Evolutionary conservation across 192 early-diverging fungal species (phyloP).

Genomic region (Diversispora epigaea): DNA sequence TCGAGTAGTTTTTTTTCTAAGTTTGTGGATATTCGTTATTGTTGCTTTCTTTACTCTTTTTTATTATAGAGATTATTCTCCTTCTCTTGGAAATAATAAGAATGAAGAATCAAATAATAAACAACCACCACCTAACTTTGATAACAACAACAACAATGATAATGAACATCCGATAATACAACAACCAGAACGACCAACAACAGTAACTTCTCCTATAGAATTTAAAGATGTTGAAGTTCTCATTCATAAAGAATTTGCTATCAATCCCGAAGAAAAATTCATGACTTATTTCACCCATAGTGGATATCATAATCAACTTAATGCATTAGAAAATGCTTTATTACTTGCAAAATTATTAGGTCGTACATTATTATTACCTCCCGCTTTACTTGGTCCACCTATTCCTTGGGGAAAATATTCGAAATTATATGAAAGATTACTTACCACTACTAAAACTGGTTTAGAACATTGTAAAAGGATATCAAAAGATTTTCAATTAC

Average conservation of each 20-base stretch:
- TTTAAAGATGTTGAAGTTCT: slow-evolving; percentile 1
- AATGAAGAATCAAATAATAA: no score
- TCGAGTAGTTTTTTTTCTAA: no score
- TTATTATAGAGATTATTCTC: no score
- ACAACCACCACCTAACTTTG: no score
- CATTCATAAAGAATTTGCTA: not conserved
- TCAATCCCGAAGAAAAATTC: slow-evolving; percentile 44
- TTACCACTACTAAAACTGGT: slow-evolving; percentile 54
- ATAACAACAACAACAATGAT: no score
- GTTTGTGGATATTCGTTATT: no score
- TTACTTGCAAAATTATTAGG: slow-evolving; percentile 55
- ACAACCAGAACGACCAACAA: no score
- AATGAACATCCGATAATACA: no score
- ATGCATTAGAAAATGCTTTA: slow-evolving; percentile 55
- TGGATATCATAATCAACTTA: slow-evolving; percentile 59
- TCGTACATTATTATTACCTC: slow-evolving; percentile 53
- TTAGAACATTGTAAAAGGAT: slow-evolving; percentile 50
- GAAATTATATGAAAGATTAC: slow-evolving; percentile 50
- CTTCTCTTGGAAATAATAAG: no score
- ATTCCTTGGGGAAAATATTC: slow-evolving; percentile 52
- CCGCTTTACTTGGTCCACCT: slow-evolving; percentile 51
- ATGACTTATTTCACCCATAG: slow-evolving; percentile 56
- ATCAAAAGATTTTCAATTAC: slow-evolving; percentile 41
- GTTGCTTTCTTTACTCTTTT: no score
- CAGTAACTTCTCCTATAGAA: not conserved